Evolutionary conservation across 2,329 filamentous ascomycete genomes (phyloP), one percentile per base, ranked within the genome.

Genomic region (Bipolaris oryzae): DNA sequence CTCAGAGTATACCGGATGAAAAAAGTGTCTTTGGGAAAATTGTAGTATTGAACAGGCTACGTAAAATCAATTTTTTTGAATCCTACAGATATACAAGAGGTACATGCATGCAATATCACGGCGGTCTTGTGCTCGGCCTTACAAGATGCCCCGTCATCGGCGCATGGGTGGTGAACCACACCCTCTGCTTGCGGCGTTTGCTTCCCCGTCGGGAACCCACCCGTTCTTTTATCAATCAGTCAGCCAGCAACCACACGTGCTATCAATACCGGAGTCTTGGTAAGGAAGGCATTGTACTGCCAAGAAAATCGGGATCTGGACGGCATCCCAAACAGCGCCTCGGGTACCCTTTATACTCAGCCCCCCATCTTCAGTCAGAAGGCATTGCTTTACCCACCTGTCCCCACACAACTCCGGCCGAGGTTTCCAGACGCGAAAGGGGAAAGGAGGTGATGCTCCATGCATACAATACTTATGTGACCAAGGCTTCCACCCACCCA

Each of bases 201-300:
- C 46, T 50, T 41, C 21, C 23, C 46, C 46, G 25, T 50, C 37
- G 46, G 46, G 23, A 50, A 41, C 35, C 46, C 35, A 25, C 34
- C 35, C 18, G 10, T 31, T 25, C 33, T 35, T 23, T 28, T 20
- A 28, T 25, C 39, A 42, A 4, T 42, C 21, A 15, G 21, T 31
- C 28, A 31, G 10, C 28, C 39, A 42, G n/a, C 10, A n/a, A 9
- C 10, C 39, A 25, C 15, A 25, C 13, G 11, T 7, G 7, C 39
- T 9, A 25, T 10, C 39, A 21, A 21, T 9, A 25, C 21, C 20
- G 13, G 28, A 42, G 15, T 15, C 21, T 42, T 25, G 21, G 15
- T n/a, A 25, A 7, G 39, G 28, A 31, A 31, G 28, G 28, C 28
- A 31, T 31, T 31, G 10, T 11, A 13, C 28, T 31, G 10, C 28